phyloP scores from a whole-genome alignment of 1,284 basidiomycete species.

The Boletus mariae region DNA sequence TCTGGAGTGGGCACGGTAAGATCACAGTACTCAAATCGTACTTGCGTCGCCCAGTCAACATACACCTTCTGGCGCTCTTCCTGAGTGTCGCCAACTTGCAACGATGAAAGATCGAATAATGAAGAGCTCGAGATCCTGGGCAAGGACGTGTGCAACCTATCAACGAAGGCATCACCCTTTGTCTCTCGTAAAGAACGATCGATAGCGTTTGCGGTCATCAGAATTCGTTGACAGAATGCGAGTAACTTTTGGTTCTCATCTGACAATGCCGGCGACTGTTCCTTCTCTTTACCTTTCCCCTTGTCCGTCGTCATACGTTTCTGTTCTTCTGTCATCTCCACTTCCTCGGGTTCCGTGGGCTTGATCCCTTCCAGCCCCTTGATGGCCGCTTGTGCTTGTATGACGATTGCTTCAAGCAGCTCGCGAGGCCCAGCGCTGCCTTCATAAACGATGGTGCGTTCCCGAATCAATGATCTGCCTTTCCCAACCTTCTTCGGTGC shows the following conservation, averaged over 20 bases:
- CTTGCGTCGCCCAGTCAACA: conserved; percentile 74
- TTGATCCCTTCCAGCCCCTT: conserved; percentile 75
- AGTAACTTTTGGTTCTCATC: conserved; percentile 69
- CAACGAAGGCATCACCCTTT: conserved; percentile 80
- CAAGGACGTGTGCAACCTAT: conserved; percentile 69
- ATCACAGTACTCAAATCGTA: conserved; percentile 87
- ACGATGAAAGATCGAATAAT: conserved; percentile 35
- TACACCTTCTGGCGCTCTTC: conserved; percentile 69
- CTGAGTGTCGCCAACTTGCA: conserved; percentile 56
- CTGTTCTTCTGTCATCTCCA: conserved; percentile 78
- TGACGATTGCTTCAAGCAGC: conserved; percentile 82
- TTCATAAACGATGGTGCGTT: conserved; percentile 82
- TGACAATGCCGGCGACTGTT: conserved; percentile 40
- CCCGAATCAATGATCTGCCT: conserved; percentile 52
- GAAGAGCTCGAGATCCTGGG: conserved; percentile 62
- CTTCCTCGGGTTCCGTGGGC: conserved; percentile 42
- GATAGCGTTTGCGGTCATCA: conserved; percentile 75
- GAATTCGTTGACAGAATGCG: conserved; percentile 74
- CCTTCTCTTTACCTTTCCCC: conserved; percentile 61
- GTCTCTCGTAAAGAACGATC: conserved; percentile 81
- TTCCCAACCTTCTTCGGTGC: conserved; percentile 49
- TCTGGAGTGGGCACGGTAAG: conserved; percentile 48
- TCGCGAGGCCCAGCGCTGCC: conserved; percentile 86
- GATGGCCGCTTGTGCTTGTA: conserved; percentile 84
- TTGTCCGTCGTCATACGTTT: conserved; percentile 67